Conservation (phyloP, 2,329 filamentous ascomycete species). For the Leptoxyphium fumago region DNA sequence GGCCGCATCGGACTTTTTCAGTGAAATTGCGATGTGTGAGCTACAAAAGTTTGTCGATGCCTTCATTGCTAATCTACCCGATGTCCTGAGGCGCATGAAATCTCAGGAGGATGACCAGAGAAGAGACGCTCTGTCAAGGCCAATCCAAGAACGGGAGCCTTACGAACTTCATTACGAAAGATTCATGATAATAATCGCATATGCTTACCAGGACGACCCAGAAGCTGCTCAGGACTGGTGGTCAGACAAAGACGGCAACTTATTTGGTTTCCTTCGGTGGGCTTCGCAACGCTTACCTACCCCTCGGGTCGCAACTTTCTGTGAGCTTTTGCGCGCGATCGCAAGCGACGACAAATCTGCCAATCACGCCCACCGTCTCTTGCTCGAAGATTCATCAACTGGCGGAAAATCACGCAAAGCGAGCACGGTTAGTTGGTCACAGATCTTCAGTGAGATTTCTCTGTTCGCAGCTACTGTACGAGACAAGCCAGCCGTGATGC, state of each 20-base stretch:
- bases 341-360: constrained; percentile 73
- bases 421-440: constrained; percentile 77
- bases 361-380: constrained; percentile 70
- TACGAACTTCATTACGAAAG: constrained; percentile 55
- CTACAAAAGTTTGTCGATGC: constrained; percentile 79
- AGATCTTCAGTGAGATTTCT: constrained; percentile 80
- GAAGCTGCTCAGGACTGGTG: constrained; percentile 83
- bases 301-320: constrained; percentile 90
- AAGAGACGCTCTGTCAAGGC: constrained; percentile 28
- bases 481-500: constrained; percentile 43
- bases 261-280: constrained; percentile 93
- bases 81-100: constrained; percentile 73
- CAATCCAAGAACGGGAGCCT: constrained; percentile 14
- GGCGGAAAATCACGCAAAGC: constrained; percentile 59
- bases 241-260: constrained; percentile 79
- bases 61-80: constrained; percentile 89
- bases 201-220: constrained; percentile 71
- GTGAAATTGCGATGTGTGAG: constrained; percentile 58
- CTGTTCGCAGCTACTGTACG: constrained; percentile 69
- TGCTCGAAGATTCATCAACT: constrained; percentile 64
- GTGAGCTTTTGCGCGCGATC: constrained; percentile 85
- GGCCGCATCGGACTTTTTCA: constrained; percentile 54
- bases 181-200: constrained; percentile 83
- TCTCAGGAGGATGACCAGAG: constrained; percentile 82
- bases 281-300: constrained; percentile 90